A percentile compares a stretch with the other conserved stretches of the same genome.
Conservation (phyloP, 2,329 filamentous ascomycete genomes). For the Ceratocystis cubensis region DNA sequence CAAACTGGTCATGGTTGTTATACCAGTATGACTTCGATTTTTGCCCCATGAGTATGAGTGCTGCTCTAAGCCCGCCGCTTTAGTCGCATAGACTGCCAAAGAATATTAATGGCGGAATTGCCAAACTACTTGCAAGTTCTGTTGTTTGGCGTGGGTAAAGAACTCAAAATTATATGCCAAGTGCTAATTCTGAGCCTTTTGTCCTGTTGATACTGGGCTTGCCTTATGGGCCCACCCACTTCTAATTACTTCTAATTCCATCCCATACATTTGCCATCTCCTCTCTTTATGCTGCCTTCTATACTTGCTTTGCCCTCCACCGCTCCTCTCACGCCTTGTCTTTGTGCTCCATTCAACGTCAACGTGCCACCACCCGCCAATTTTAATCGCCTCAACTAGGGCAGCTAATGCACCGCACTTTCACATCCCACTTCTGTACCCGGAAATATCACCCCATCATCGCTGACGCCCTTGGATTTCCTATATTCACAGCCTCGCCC, state of each 20-base stretch:
- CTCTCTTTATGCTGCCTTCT: not conserved
- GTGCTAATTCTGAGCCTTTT: not conserved
- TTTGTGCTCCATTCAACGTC: not conserved
- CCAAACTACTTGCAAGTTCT: not conserved
- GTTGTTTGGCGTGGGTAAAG: not conserved
- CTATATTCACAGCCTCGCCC: constrained; percentile 10
- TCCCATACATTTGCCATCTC: not conserved
- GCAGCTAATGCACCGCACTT: not conserved
- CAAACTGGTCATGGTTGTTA: no score
- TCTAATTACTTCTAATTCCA: constrained; percentile 1
- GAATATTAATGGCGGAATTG: not conserved
- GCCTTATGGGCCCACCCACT: not conserved
- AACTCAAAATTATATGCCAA: not conserved
- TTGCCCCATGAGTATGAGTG: no score
- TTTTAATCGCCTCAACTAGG: not conserved
- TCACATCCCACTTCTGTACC: not conserved
- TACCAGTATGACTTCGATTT: no score
- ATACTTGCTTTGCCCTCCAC: not conserved
- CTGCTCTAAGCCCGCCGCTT: no score
- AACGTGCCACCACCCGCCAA: not conserved
- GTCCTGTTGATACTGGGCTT: not conserved
- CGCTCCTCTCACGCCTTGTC: not conserved
- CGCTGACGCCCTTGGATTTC: constrained; percentile 14
- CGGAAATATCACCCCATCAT: not conserved
- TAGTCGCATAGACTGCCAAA: not conserved